Conservation (phyloP, 345 rosid genomes). For the Hypericum perforatum region DNA sequence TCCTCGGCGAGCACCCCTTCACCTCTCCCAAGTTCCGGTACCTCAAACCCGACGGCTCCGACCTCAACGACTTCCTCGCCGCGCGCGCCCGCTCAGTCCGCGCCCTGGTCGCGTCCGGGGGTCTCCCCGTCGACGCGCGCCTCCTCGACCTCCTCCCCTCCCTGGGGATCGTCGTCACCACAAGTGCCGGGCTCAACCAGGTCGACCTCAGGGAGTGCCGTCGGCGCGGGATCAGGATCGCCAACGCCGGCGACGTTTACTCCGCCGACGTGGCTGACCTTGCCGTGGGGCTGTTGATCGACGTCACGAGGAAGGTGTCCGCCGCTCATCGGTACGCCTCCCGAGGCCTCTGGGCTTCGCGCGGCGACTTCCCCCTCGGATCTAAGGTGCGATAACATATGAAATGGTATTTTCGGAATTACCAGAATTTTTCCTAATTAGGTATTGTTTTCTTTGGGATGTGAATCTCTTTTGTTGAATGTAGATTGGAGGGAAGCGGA, state of each 20-base stretch:
- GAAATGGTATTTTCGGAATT: too few relatives aligned
- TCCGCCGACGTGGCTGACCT: conserved; percentile 50
- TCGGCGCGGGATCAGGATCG: conserved; percentile 38
- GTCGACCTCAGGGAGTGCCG: conserved; percentile 47
- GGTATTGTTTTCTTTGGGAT: too few relatives aligned
- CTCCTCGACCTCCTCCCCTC: too few relatives aligned
- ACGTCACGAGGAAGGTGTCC: conserved; percentile 43
- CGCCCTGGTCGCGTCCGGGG: too few relatives aligned
- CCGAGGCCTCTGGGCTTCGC: conserved; percentile 10
- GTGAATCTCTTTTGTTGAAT: background rate
- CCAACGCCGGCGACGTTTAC: conserved; percentile 34
- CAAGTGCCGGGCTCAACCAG: conserved; percentile 47
- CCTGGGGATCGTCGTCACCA: conserved; percentile 31
- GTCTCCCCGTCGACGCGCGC: too few relatives aligned
- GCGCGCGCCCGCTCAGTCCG: too few relatives aligned
- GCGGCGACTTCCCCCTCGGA: conserved; percentile 13
- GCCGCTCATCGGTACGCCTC: conserved; percentile 17
- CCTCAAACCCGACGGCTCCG: too few relatives aligned
- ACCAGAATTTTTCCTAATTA: background rate
- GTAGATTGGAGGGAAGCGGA: conserved; percentile 16
- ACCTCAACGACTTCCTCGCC: too few relatives aligned
- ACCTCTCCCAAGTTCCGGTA: too few relatives aligned
- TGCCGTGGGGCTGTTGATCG: conserved; percentile 49
- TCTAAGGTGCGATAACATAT: conserved; percentile 11
- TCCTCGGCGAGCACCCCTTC: too few relatives aligned